These are phyloP conservation scores for Mrakiaceae sp. DNA, from an alignment of 1,284 basidiomycete species.

Conservation along the genomic window DNA sequence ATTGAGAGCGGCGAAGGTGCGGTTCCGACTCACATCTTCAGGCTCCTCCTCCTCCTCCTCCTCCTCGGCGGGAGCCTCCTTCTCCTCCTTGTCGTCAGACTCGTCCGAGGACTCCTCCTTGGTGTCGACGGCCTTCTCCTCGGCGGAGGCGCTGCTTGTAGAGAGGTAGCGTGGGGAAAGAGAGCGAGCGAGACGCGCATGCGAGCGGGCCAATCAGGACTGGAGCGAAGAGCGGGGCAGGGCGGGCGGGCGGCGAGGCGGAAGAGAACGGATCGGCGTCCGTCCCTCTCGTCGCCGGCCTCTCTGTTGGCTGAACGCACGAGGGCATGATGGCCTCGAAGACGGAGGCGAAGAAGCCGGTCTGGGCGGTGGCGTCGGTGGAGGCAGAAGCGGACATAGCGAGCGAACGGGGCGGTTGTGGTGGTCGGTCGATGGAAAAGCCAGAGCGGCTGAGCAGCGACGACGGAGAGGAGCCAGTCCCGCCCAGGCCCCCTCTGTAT, in stretches of 20 bases:
- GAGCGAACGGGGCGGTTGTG: background rate
- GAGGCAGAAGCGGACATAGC: background rate
- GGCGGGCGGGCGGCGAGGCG: no score
- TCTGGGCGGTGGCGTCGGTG: background rate
- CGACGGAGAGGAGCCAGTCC: no score
- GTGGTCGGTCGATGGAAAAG: background rate
- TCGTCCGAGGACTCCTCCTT: slow-evolving; percentile 32
- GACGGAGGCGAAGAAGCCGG: slow-evolving; percentile 16
- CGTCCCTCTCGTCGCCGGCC: background rate
- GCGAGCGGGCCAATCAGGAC: background rate
- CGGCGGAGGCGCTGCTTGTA: slow-evolving; percentile 31
- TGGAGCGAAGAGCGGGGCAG: no score
- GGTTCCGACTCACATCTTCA: slow-evolving; percentile 54
- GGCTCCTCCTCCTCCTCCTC: slow-evolving; percentile 54
- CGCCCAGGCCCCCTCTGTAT: no score
- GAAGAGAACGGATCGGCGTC: background rate
- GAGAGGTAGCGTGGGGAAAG: background rate
- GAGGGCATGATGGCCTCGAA: slow-evolving; percentile 12
- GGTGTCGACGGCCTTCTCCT: slow-evolving; percentile 26
- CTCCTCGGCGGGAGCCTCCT: slow-evolving; percentile 38
- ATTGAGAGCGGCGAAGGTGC: no score
- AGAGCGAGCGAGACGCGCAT: background rate
- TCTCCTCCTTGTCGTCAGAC: slow-evolving; percentile 35
- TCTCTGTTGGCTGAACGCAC: slow-evolving; percentile 1
- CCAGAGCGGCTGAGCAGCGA: no score